These are phyloP conservation scores for Solanum tarapatanum DNA, from an alignment of 257 asterid genomes.

Conservation along the genomic window DNA sequence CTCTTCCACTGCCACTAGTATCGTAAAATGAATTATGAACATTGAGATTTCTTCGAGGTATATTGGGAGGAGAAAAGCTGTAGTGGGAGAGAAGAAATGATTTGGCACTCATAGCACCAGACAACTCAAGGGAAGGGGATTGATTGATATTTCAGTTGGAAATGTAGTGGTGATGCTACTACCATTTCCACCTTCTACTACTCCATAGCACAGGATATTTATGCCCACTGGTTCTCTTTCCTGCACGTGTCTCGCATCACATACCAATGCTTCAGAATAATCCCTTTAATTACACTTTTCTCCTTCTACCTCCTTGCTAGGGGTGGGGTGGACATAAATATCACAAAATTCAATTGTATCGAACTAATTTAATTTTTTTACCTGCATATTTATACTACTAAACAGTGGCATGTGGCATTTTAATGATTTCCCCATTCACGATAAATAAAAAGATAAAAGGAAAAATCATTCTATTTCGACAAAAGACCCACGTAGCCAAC, in stretches of 20 bases:
- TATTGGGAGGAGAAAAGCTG: conserved; percentile 33
- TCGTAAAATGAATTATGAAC: not conserved
- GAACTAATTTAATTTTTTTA: not conserved
- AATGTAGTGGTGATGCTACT: not conserved
- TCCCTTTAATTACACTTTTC: not conserved
- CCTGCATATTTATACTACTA: not conserved
- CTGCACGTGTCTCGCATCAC: not conserved
- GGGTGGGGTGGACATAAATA: not conserved
- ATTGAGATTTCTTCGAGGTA: conserved; percentile 1
- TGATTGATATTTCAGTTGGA: not conserved
- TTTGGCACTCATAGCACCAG: conserved; percentile 49
- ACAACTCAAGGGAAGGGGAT: not conserved
- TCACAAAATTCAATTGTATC: not conserved
- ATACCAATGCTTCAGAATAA: not conserved
- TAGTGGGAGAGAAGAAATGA: conserved; percentile 36
- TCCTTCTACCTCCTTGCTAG: not conserved
- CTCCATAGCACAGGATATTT: not conserved
- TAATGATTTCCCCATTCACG: not conserved
- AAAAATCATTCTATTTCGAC: not conserved
- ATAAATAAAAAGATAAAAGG: no score
- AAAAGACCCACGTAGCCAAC: not conserved
- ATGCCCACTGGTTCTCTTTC: not conserved
- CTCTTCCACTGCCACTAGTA: not conserved
- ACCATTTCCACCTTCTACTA: not conserved
- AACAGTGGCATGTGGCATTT: not conserved